Evolutionary conservation across 345 rosid genomes (phyloP).

Genomic region (Erodium maritimum): DNA sequence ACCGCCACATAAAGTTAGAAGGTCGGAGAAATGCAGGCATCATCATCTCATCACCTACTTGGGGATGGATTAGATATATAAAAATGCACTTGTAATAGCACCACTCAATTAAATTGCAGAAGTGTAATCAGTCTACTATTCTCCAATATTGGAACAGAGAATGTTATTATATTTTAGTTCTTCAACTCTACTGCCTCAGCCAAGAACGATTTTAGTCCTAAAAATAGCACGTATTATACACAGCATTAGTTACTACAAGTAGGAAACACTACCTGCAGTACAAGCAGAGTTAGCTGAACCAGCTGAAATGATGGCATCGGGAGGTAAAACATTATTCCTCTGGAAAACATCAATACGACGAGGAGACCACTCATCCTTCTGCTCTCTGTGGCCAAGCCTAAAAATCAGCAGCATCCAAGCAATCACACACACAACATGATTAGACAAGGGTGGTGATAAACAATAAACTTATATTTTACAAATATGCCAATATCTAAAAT

Average conservation of each 20-base stretch:
- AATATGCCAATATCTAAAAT: constrained; percentile 1
- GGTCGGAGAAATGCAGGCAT: not conserved
- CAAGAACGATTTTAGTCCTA: not conserved
- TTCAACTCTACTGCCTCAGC: not conserved
- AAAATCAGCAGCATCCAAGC: constrained; percentile 7
- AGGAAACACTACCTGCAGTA: constrained; percentile 60
- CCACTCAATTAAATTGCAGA: not conserved
- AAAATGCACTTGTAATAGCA: not conserved
- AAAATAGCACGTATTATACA: not conserved
- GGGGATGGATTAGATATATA: too few species aligned
- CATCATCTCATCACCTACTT: not conserved
- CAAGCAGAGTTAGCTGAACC: constrained; percentile 81
- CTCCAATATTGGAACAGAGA: not conserved
- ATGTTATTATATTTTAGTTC: not conserved
- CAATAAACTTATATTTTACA: not conserved
- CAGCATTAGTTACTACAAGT: not conserved
- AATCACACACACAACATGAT: constrained; percentile 4
- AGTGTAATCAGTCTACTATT: not conserved
- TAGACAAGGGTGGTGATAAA: not conserved
- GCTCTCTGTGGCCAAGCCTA: constrained; percentile 98
- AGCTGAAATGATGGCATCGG: constrained; percentile 71
- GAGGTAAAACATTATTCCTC: constrained; percentile 62
- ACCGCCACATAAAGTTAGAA: not conserved
- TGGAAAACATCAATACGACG: constrained; percentile 80
- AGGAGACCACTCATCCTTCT: constrained; percentile 95